phyloP scores from a whole-genome alignment of 306 rosid species.

The Lotus japonicus region DNA sequence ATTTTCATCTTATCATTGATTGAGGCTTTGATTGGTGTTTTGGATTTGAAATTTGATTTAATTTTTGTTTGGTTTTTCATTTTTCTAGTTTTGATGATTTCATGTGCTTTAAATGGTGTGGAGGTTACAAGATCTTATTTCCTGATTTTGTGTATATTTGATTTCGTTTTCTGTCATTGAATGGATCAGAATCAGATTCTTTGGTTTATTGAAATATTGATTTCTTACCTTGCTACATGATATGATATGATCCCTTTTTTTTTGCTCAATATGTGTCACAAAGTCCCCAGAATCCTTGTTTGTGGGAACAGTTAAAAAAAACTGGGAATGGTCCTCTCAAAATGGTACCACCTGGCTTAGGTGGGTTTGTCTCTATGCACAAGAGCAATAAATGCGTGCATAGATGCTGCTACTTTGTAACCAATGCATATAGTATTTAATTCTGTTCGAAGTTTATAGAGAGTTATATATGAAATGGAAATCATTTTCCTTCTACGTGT shows the following conservation, averaged over 20 bases:
- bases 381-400: slow-evolving; percentile 25
- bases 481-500: background rate
- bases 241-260: background rate
- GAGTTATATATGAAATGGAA: slow-evolving; percentile 20
- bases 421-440: background rate
- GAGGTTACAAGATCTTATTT: slow-evolving; percentile 2
- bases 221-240: background rate
- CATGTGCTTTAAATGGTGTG: background rate
- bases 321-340: slow-evolving; percentile 26
- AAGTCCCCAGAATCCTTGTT: background rate
- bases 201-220: background rate
- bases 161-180: slow-evolving; percentile 20
- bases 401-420: slow-evolving; percentile 14
- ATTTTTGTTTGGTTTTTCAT: too few species aligned
- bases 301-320: background rate
- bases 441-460: slow-evolving; percentile 2
- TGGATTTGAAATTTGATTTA: too few species aligned
- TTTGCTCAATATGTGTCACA: background rate
- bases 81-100: background rate
- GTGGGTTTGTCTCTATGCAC: slow-evolving; percentile 19
- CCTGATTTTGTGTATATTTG: background rate
- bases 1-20: too few species aligned
- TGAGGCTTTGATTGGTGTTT: slow-evolving; percentile 13
- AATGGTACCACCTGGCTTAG: slow-evolving; percentile 18
- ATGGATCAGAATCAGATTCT: slow-evolving; percentile 1